Evolutionary conservation across 2,329 filamentous ascomycete species (phyloP), one percentile per base, ranked within the genome.

Genomic region (Beauveria sp.): DNA sequence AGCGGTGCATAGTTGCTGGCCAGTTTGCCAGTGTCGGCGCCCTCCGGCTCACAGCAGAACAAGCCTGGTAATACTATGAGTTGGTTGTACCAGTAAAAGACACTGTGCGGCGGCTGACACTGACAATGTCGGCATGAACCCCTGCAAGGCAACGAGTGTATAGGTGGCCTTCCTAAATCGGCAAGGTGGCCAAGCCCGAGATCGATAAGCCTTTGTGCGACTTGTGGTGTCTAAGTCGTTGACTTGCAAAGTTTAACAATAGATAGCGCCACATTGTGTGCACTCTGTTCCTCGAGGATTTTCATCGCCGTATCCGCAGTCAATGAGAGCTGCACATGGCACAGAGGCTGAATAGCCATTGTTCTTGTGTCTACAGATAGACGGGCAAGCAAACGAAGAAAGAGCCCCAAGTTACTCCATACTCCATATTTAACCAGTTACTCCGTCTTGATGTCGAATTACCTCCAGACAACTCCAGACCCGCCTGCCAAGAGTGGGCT

Each of bases 81-180:
- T 47, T 40, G 20, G 28, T n/a, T 20, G 54, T 10, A 30, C 43
- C 30, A 5, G 10, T 12, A 12, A 34, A 24, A 26, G 53, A n/a
- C 34, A 18, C 20, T 16, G 14, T 12, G n/a, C n/a, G 51, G 40
- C 14, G 41, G 28, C n/a, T 55, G 53, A 22, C 30, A 44, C 16
- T 28, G n/a, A 5, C 43, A 8, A 37, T 37, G 34, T 37, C 12
- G 24, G 28, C n/a, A 37, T 46, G 24, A 26, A 20, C 55, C 55
- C 54, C 43, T 48, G 55, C 44, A 48, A 57, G 55, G 55, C 55
- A 57, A 26, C 44, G n/a, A 57, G 43, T 57, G 55, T 57, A 57
- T 57, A 57, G 55, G 55, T 57, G 55, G 55, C 55, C 43, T 57
- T 46, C 55, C 55, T 57, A 57, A 47, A 37, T n/a, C 1, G 55